These are phyloP conservation scores for Aristolochia californica DNA, from an alignment of 164 flowering plant species.

Conservation along the genomic window DNA sequence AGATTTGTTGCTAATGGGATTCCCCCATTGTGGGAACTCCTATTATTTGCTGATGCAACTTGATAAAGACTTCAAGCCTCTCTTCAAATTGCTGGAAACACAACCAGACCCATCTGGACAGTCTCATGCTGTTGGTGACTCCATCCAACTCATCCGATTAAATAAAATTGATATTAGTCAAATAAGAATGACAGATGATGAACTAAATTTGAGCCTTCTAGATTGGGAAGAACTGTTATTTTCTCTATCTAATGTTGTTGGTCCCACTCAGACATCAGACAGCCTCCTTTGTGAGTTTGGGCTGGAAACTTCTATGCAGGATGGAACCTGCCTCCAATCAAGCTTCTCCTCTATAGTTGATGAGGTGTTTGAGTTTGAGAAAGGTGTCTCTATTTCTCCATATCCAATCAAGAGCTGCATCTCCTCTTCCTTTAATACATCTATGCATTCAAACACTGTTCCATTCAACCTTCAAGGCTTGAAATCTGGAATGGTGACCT, in stretches of 20 bases:
- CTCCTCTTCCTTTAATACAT: slow-evolving; percentile 28
- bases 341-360: slow-evolving; percentile 76
- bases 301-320: slow-evolving; percentile 31
- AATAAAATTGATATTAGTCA: slow-evolving; percentile 60
- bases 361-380: slow-evolving; percentile 84
- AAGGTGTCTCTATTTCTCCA: slow-evolving; percentile 35
- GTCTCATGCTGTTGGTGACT: slow-evolving; percentile 30
- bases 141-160: slow-evolving; percentile 37
- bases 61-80: slow-evolving; percentile 75
- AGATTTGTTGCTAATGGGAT: slow-evolving; percentile 64
- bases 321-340: slow-evolving; percentile 28
- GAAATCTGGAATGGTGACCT: slow-evolving; percentile 39
- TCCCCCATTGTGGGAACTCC: slow-evolving; percentile 80
- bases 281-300: slow-evolving; percentile 40
- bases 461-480: slow-evolving; percentile 25
- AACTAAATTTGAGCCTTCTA: slow-evolving; percentile 59
- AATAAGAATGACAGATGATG: slow-evolving; percentile 79
- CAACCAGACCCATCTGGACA: slow-evolving; percentile 45
- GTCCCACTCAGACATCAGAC: slow-evolving; percentile 35
- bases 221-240: slow-evolving; percentile 35
- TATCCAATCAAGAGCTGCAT: slow-evolving; percentile 25
- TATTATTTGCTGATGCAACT: slow-evolving; percentile 82
- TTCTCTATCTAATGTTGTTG: slow-evolving; percentile 29
- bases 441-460: slow-evolving; percentile 38
- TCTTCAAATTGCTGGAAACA: slow-evolving; percentile 64